Conservation (phyloP, 2,329 filamentous ascomycete genomes). For the Xylaria sp. region DNA sequence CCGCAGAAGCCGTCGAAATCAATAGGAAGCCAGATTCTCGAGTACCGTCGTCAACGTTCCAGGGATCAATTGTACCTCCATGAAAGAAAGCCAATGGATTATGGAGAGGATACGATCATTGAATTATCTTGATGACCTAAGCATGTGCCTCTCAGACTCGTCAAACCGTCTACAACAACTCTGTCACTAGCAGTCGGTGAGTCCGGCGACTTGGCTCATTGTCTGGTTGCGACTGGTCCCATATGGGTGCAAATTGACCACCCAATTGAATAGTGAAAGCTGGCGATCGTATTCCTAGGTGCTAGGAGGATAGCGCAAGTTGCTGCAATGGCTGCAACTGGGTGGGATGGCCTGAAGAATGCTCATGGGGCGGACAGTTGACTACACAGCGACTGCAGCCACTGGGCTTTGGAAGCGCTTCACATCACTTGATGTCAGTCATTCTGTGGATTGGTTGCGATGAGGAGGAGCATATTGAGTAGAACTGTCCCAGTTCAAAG, state of each 20-base stretch:
- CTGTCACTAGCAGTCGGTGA: background rate
- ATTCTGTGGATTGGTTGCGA: background rate
- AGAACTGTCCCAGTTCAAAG: background rate
- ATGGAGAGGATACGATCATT: background rate
- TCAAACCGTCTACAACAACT: background rate
- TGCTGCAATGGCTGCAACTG: background rate
- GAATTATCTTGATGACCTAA: background rate
- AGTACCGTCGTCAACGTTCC: background rate
- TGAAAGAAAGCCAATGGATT: background rate
- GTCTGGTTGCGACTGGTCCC: background rate
- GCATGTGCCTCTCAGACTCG: background rate
- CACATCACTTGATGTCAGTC: conserved; percentile 14
- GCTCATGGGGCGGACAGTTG: background rate
- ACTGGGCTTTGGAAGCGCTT: conserved; percentile 10
- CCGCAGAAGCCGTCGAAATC: background rate
- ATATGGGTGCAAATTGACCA: background rate
- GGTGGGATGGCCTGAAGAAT: background rate
- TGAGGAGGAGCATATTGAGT: background rate
- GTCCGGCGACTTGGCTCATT: background rate
- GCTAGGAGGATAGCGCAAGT: background rate
- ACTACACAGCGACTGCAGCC: conserved; percentile 3
- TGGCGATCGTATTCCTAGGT: background rate
- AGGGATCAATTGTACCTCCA: background rate
- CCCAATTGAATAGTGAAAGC: background rate
- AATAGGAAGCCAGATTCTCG: background rate